Base-by-base conservation (phyloP, 306 rosid species). In the Hylodesmum podocarpum region DNA sequence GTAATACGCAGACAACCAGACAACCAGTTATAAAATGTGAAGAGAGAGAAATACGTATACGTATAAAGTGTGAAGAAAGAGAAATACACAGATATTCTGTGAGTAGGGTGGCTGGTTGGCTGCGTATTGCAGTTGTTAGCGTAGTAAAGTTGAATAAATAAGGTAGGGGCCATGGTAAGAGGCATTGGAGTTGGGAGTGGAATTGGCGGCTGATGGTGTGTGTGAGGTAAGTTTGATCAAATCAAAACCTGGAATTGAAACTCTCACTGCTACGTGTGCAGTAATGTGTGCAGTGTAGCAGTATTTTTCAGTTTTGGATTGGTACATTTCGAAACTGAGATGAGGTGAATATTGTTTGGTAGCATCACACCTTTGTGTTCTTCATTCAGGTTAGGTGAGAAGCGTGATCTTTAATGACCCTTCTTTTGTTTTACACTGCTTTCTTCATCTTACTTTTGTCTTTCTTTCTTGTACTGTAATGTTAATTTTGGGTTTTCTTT, bases 151-250 rank as follows among this genome's bases (percentile, higher is more conserved):
- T 33, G 67, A 11, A 74, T 49, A n/a, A 78, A 6, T 62, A 34
- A 36, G 59, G 29, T 15, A n/a, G n/a, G 11, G 27, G 16, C 62
- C 6, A 33, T n/a, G 71, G 37, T n/a, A 29, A 33, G 75, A 31
- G 84, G 36, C 72, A 59, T 71, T 67, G 84, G 76, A 39, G 70
- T 78, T 72, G 84, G 76, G n/a, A 59, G 72, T 24, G 75, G 34
- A 76, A 83, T 59, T 87, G 88, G 94, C 91, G 89, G 91, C 89
- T 69, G 83, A 7, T 82, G 72, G 28, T 21, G 64, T 12, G 10
- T 63, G 81, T 2, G 70, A 41, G 80, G 67, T 34, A 39, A 29
- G 82, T 79, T 76, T 80, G 14, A 82, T 84, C 83, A 77, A 25
- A 82, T 84, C 77, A 75, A 53, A 63, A 80, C 46, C 65, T 22